These are phyloP conservation scores for Zangia roseola DNA, from an alignment of 768 basidiomycete genomes.

Conservation along the genomic window DNA sequence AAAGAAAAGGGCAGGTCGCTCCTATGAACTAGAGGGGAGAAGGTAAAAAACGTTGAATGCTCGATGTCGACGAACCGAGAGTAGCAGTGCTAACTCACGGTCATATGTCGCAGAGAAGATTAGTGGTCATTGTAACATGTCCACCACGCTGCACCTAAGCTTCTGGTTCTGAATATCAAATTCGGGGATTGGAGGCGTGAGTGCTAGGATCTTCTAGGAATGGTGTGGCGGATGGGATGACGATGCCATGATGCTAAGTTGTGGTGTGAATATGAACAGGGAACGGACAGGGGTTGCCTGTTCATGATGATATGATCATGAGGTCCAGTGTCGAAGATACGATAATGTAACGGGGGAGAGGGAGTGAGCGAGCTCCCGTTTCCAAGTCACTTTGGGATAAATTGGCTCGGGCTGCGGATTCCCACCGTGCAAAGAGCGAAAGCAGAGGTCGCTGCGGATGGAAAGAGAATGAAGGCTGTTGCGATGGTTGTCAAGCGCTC, in stretches of 20 bases:
- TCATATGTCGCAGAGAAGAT: constrained; percentile 10
- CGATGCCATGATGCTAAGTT: background rate
- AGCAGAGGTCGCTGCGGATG: constrained; percentile 10
- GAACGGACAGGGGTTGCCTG: constrained; percentile 1
- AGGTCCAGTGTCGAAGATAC: background rate
- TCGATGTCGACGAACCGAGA: too few relatives aligned
- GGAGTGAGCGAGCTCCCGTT: constrained; percentile 5
- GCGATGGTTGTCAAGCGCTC: background rate
- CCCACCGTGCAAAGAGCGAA: constrained; percentile 2
- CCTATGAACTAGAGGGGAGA: too few relatives aligned
- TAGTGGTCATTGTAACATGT: background rate
- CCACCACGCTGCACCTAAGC: constrained; percentile 11
- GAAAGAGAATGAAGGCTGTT: background rate
- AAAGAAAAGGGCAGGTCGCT: too few relatives aligned
- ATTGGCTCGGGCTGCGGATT: constrained; percentile 7
- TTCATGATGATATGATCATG: background rate
- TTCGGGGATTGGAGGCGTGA: constrained; percentile 3
- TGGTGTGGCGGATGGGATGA: background rate
- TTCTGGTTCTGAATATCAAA: constrained; percentile 12
- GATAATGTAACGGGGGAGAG: constrained; percentile 11
- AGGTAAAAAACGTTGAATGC: too few relatives aligned
- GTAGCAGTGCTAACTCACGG: constrained; percentile 5
- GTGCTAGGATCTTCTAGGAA: constrained; percentile 4
- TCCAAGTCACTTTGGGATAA: constrained; percentile 20
- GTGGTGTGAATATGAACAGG: background rate